Conservation (phyloP, 768 basidiomycete species). For the Rhodotorula taiwanensis region DNA sequence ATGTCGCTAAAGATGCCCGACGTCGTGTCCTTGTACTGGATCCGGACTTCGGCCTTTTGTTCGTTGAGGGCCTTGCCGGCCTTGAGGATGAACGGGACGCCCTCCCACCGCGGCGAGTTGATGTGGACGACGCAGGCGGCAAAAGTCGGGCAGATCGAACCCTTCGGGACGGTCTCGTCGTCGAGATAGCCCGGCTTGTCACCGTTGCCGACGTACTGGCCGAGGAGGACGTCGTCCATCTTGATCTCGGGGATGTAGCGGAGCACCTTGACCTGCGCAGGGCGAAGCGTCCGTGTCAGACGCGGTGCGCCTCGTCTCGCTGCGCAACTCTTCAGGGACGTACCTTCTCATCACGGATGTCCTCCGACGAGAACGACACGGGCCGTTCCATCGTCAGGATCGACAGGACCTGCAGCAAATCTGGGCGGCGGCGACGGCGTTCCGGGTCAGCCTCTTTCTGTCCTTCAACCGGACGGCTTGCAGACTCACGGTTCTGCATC, state of each 20-base stretch:
- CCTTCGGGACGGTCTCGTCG: conserved; percentile 86
- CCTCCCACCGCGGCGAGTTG: conserved; percentile 95
- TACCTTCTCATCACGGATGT: conserved; percentile 98
- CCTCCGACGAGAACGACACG: conserved; percentile 92
- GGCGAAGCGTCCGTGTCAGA: no score
- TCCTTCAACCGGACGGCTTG: no score
- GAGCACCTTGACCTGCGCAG: conserved; percentile 96
- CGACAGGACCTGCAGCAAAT: conserved; percentile 88
- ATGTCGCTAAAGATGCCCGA: conserved; percentile 95
- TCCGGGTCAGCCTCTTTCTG: no score
- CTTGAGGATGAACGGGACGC: conserved; percentile 96
- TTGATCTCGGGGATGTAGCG: conserved; percentile 79
- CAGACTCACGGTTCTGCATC: conserved; percentile 94
- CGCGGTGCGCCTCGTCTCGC: not conserved
- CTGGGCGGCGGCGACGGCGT: conserved; percentile 49
- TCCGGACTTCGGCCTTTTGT: conserved; percentile 94
- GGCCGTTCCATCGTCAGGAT: conserved; percentile 97
- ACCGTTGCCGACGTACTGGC: conserved; percentile 75
- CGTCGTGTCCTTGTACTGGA: conserved; percentile 97
- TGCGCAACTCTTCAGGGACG: no score
- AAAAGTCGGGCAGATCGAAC: conserved; percentile 88
- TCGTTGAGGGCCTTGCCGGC: conserved; percentile 98
- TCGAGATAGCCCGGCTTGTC: conserved; percentile 97
- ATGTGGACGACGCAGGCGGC: conserved; percentile 86
- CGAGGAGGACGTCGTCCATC: conserved; percentile 71